phyloP scores from a whole-genome alignment of 345 rosid genomes.

The Gossypium bickii region DNA sequence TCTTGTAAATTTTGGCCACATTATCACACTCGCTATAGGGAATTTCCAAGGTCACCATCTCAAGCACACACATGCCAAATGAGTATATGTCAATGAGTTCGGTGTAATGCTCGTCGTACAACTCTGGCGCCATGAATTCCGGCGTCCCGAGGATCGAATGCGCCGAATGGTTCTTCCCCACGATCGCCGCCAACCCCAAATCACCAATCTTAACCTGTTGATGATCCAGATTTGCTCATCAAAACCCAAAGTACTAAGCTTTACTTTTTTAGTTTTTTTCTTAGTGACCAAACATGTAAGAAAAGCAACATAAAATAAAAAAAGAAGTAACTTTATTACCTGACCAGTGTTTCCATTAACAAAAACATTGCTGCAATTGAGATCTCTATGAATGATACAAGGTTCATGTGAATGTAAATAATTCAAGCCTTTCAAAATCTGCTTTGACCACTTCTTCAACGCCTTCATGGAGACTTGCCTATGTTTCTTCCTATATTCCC shows the following conservation, averaged over 20 bases:
- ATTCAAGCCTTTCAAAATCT: constrained; percentile 69
- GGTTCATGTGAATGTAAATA: constrained; percentile 81
- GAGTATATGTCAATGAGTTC: constrained; percentile 81
- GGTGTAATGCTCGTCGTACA: constrained; percentile 75
- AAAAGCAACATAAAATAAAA: neutral
- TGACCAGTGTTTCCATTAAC: constrained; percentile 85
- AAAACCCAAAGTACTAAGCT: neutral
- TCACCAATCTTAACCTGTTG: constrained; percentile 86
- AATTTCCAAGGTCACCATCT: constrained; percentile 71
- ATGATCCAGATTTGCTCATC: neutral
- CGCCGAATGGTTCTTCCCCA: constrained; percentile 67
- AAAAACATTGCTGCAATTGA: constrained; percentile 84
- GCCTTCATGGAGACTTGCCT: constrained; percentile 76
- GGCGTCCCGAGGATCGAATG: constrained; percentile 87
- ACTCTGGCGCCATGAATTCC: constrained; percentile 94
- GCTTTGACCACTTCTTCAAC: constrained; percentile 85
- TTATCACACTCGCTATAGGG: constrained; percentile 81
- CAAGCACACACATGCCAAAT: constrained; percentile 80
- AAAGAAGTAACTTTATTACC: constrained; percentile 28
- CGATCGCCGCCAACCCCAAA: constrained; percentile 70
- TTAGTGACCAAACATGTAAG: neutral
- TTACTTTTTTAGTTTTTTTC: neutral
- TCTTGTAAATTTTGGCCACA: constrained; percentile 70
- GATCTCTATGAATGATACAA: constrained; percentile 81
- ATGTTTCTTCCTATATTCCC: constrained; percentile 76